Evolutionary conservation across 2,329 filamentous ascomycete species (phyloP), one percentile per base, ranked within the genome.

Genomic region (Aspergillus sp.): DNA sequence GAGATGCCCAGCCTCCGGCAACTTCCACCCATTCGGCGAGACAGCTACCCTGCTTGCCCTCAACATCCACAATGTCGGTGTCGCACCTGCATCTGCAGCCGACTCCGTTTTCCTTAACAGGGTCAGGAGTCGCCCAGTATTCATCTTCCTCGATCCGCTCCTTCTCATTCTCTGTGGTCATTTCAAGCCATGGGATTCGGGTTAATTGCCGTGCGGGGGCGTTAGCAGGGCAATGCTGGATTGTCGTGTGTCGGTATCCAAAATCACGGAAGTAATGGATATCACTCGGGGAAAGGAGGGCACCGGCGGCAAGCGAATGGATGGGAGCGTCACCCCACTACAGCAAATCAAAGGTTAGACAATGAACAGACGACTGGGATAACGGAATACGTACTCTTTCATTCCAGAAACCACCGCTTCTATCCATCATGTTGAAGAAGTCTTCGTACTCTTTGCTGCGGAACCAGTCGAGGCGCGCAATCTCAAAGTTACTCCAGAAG

Each of bases 401-500:
- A 83, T 94, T 96, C 93, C 93, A 98, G 72, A 98, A 98, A 38
- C 93, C 93, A 53, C 93, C 93, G 64, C 90, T 96, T 50, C 85
- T 84, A 65, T 98, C 93, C 91, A 98, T 96, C 86, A 95, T 94
- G 60, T 96, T 77, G 68, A 98, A 98, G 68, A 98, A 98, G 54
- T 96, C 93, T 58, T 95, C 86, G 65, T 98, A 98, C 62, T 90
- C 87, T 71, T 95, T 91, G 74, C 90, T 96, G 57, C 93, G 83
- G 79, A 97, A 97, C 82, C 90, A 98, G 71, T 88, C 86, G 48
- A 98, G 79, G 47, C 84, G 83, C 10, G 93, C 93, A 71, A 98
- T 98, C 69, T 98, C 93, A 56, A 98, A 98, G 68, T 98, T 98
- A 67, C 90, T 95, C 93, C 93, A 98, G 75, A 96, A 98, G 74